Percentiles rank a stretch among this genome's conserved stretches.
These are phyloP conservation scores for Fusarium sp. DNA, from an alignment of 2,329 filamentous ascomycete species.

Conservation along the genomic window DNA sequence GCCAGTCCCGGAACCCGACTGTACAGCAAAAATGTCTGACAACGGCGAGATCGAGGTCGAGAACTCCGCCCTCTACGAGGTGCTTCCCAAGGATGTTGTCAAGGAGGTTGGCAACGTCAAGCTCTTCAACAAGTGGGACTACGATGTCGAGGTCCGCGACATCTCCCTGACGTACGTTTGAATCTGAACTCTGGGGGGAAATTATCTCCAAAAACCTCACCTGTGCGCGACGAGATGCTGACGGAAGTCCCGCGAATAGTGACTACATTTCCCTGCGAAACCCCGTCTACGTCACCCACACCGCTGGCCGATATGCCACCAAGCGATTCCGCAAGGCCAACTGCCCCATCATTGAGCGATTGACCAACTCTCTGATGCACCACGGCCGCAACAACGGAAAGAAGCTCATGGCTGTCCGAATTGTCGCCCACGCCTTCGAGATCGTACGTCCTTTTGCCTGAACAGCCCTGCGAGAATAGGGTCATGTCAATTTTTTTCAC, in stretches of 20 bases:
- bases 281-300: constrained; percentile 99
- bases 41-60: constrained; percentile 93
- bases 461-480: constrained; percentile 6
- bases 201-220: constrained; percentile 28
- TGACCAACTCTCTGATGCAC: constrained; percentile 99
- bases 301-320: constrained; percentile 96
- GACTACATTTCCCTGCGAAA: constrained; percentile 99
- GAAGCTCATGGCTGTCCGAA: constrained; percentile 99
- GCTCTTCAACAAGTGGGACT: constrained; percentile 98
- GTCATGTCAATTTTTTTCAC: constrained; percentile 4
- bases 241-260: constrained; percentile 64
- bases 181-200: constrained; percentile 13
- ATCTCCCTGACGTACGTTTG: constrained; percentile 94
- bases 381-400: constrained; percentile 99
- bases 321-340: constrained; percentile 99
- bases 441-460: constrained; percentile 78
- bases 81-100: constrained; percentile 93
- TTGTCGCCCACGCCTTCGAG: constrained; percentile 98
- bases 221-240: constrained; percentile 46
- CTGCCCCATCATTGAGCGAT: constrained; percentile 99
- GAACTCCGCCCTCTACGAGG: constrained; percentile 76
- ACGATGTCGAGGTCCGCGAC: constrained; percentile 99
- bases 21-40: constrained; percentile 84
- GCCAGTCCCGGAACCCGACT: constrained; percentile 51
- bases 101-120: constrained; percentile 92